Evolutionary conservation across 1,284 basidiomycete genomes (phyloP), one percentile per base, ranked within the genome.

Genomic region (Malassezia arunalokei): DNA sequence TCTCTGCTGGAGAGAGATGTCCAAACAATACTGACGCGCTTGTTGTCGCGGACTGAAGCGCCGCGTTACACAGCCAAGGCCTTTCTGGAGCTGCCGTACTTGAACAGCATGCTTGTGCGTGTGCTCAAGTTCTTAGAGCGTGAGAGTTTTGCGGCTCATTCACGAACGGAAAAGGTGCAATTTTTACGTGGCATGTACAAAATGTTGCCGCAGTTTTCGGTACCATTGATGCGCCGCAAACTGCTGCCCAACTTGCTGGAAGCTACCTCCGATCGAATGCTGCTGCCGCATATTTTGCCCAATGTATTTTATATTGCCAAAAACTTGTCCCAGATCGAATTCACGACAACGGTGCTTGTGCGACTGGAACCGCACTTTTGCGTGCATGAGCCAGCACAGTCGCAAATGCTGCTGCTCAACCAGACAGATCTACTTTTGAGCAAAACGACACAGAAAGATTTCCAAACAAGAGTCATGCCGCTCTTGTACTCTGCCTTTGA

Each of bases 81-180:
- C 1, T 81, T 98, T 37, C 83, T 87, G 6, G 80, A 83, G 0
- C 83, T 88, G 62, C 73, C 85, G 0, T 96, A 94, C 79, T 98
- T 98, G 76, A 92, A 88, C 5, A 71, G 89, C 7, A 78, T 96
- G n/a, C 86, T 92, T 12, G 91, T 98, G 32, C 92, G 88, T 1
- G 96, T 92, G 0, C 80, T 99, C 33, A 92, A 90, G 68, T 99
- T 96, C 76, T 78, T 99, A 56, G 92, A 96, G 66, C 82, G 92
- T 5, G 87, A 91, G 11, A 91, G 84, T 54, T 99, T 98, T 71
- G 87, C 89, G 2, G 83, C 88, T 1, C 92, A 95, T 73, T 84
- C 88, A 3, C 78, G 85, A 48, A 91, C 96, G 75, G 94, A 96
- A 73, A 91, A 96, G 69, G 84, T 95, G 28, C 87, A 87, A 0